phyloP scores from a whole-genome alignment of 805 yeast species.

The Brettanomyces nanus region DNA sequence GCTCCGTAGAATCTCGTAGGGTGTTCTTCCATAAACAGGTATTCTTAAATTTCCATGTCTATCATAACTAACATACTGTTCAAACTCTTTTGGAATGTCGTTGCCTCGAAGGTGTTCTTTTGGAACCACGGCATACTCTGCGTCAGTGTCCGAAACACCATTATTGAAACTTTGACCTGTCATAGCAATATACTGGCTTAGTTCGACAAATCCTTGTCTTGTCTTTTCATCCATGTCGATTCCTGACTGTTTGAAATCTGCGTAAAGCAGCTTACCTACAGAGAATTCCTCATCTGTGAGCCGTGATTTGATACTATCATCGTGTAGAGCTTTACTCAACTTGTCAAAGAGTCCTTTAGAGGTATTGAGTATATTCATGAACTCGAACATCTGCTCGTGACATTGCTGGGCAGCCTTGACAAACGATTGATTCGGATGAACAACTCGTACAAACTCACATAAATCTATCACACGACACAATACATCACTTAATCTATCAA shows the following conservation, averaged over 20 bases:
- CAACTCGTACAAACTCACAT: slow-evolving; percentile 84
- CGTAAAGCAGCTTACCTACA: slow-evolving; percentile 71
- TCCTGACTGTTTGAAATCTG: slow-evolving; percentile 88
- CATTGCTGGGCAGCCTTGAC: slow-evolving; percentile 77
- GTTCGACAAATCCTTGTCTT: slow-evolving; percentile 60
- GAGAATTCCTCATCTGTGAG: slow-evolving; percentile 69
- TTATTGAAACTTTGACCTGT: slow-evolving; percentile 71
- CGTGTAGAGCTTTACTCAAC: slow-evolving; percentile 46
- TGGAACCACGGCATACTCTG: slow-evolving; percentile 22
- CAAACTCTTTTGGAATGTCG: slow-evolving; percentile 16
- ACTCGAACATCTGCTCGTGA: slow-evolving; percentile 84
- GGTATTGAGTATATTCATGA: slow-evolving; percentile 88
- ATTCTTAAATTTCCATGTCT: slow-evolving; percentile 35
- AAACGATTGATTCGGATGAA: slow-evolving; percentile 71
- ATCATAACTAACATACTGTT: slow-evolving; percentile 20
- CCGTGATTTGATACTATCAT: slow-evolving; percentile 25
- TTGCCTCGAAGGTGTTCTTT: slow-evolving; percentile 22
- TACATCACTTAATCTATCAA: slow-evolving; percentile 82
- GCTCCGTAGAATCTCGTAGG: slow-evolving; percentile 55
- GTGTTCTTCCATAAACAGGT: slow-evolving; percentile 55
- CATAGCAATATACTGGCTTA: slow-evolving; percentile 74
- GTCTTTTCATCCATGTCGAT: slow-evolving; percentile 64
- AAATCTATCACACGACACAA: slow-evolving; percentile 89
- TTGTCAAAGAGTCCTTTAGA: slow-evolving; percentile 60
- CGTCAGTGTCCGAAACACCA: slow-evolving; percentile 29